Evolutionary conservation across 2,329 filamentous ascomycete species (phyloP).

Genomic region (Aspergillus puulaauensis): DNA sequence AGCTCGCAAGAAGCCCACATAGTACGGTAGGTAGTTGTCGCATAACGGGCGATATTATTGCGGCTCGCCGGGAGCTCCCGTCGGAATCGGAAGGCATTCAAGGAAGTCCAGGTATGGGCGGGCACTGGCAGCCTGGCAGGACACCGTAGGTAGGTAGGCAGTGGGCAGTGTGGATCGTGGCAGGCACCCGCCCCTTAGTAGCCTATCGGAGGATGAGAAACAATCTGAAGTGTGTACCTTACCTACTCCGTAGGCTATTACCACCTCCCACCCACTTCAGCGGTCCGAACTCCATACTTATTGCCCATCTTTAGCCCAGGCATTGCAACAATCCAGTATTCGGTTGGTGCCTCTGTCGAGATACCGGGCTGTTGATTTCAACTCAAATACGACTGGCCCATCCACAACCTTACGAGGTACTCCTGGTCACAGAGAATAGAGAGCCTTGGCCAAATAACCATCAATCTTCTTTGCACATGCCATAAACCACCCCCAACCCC

Average conservation of each 20-base stretch:
- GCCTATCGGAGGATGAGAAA: not conserved
- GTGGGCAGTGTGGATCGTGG: not conserved
- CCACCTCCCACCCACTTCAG: too few relatives aligned
- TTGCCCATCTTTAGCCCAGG: not conserved
- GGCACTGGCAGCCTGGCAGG: too few relatives aligned
- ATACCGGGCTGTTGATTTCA: not conserved
- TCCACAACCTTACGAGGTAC: not conserved
- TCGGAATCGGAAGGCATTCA: too few relatives aligned
- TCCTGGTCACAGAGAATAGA: not conserved
- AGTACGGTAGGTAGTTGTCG: not conserved
- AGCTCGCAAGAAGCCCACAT: not conserved
- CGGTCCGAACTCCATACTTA: not conserved
- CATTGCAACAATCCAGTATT: conserved; percentile 3
- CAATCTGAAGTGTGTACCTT: not conserved
- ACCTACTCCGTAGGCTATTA: too few relatives aligned
- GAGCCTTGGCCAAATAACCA: not conserved
- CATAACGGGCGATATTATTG: too few relatives aligned
- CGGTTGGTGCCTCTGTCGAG: conserved; percentile 1
- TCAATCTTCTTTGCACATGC: not conserved
- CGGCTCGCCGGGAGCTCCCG: too few relatives aligned
- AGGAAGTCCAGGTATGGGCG: too few relatives aligned
- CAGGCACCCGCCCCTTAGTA: not conserved
- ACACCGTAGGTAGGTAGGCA: too few relatives aligned
- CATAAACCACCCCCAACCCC: not conserved
- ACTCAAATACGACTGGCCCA: not conserved